Evolutionary conservation across 345 rosid species (phyloP), one percentile per base, ranked within the genome.

Genomic region (Eucalyptus tenuipes): DNA sequence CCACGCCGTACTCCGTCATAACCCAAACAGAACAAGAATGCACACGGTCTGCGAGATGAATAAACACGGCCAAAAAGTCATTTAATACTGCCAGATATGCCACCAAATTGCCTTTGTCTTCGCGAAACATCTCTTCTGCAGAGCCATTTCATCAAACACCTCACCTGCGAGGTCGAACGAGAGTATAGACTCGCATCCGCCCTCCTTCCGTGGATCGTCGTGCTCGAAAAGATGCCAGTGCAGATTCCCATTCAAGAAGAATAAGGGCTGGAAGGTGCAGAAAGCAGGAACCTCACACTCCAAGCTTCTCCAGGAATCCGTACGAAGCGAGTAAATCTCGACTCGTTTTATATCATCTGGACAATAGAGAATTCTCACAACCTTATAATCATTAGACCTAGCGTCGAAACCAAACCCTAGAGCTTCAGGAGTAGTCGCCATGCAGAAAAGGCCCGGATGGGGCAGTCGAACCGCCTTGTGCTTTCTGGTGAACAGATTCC

Each of bases 181-280:
- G 68, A 59, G 31, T 27, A 59, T 59, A 3, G 15, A 25, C 13
- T 25, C 0, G 7, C 29, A 59, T 10, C 66, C 31, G 29, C 31
- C n/a, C n/a, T 24, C 10, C 8, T 7, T 8, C 57, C 8, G 8
- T 5, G n/a, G n/a, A n/a, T 52, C 24, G 0, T 50, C 2, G 9
- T 50, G 0, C 6, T 55, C 0, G 29, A 55, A 22, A 24, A 27
- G 17, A 11, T 13, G 3, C 68, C 0, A 59, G 68, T 59, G 68
- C 68, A 13, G 9, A 61, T 61, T 61, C 17, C 33, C 33, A 61
- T 1, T 61, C 5, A 29, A 61, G 33, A 61, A 61, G 68, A 61
- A n/a, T 14, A 24, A 52, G 55, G 68, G 0, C 6, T 4, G 0
- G 31, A 13, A 11, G 16, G 1, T 2, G 29, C 15, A 5, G 15